Base-by-base conservation (phyloP, 1,139 yeast genomes). In the Groenewaldozyma sp. region DNA sequence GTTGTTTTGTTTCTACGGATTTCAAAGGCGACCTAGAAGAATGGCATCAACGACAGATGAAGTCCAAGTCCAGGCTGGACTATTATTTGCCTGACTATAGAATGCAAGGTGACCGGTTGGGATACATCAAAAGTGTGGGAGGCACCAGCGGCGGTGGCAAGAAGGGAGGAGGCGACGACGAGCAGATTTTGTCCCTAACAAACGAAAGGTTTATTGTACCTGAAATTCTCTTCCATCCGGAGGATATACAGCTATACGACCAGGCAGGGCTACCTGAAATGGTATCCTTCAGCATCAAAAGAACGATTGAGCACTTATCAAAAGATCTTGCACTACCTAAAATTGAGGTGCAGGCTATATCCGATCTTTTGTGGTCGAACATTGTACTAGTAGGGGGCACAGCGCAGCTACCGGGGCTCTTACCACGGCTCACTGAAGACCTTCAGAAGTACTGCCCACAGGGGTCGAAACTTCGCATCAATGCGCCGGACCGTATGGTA, bases 151-250 rank as follows among this genome's bases (percentile, higher is more conserved):
- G 24, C 6, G 28, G 20, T 13, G 19, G 28, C 16, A 32, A 39
- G 29, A 50, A 20, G 43, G 19, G n/a, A n/a, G 39, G 40, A 20
- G 53, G 48, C 20, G 53, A 51, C 24, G 53, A 53, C 17, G 54
- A 60, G 27, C 96, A 87, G 56, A 68, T 79, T 1, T 64, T 91
- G 35, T 65, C 70, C 32, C 67, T 93, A 10, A 71, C 71, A 24
- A 96, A 88, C 56, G 98, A 93, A 57, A 63, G 95, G 40, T 91
- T 91, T 57, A 70, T 84, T 2, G 73, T 83, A 2, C 96, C 98
- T 0, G 99, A 93, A 56, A 67, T 86, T 1, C 67, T 83, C 36
- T 88, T 84, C 61, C 84, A 80, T 49, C 98, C 99, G 0, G 88
- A 82, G 47, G 76, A 84, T 39, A 74, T 94, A 1, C 87, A 87